phyloP scores from a whole-genome alignment of 768 basidiomycete species.

The Lactifluus hygrophoroides region DNA sequence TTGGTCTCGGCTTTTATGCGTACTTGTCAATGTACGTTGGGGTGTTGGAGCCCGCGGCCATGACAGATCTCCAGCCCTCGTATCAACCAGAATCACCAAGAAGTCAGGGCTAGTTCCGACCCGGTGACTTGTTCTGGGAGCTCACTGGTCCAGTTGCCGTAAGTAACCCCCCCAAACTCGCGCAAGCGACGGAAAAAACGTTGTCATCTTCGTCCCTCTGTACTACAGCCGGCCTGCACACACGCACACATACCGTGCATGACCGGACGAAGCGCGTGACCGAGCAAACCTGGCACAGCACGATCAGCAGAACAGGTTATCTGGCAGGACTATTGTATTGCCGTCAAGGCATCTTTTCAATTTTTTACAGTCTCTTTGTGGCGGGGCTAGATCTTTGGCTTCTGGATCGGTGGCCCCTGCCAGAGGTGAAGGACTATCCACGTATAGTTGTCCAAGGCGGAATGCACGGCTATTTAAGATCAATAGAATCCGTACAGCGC shows the following conservation, averaged over 20 bases:
- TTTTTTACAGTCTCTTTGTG: background rate
- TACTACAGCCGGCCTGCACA: background rate
- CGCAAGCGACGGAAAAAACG: background rate
- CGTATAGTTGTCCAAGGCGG: background rate
- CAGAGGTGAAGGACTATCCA: background rate
- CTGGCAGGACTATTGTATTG: background rate
- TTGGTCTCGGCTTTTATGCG: too few relatives aligned
- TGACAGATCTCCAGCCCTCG: too few relatives aligned
- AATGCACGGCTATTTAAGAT: background rate
- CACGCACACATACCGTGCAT: background rate
- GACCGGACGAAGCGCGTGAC: background rate
- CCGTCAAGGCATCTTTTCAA: background rate
- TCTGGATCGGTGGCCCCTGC: background rate
- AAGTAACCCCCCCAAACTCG: background rate
- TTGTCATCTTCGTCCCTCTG: background rate
- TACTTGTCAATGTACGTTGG: too few relatives aligned
- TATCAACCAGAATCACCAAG: background rate
- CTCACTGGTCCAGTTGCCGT: background rate
- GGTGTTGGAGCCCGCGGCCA: too few relatives aligned
- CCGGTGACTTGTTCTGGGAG: background rate
- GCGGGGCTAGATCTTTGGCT: conserved; percentile 1
- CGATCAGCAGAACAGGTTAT: background rate
- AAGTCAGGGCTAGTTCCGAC: background rate
- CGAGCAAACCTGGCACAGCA: background rate
- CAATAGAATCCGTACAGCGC: background rate